Percentiles rank a stretch among this genome's conserved stretches.
These are phyloP conservation scores for Cucumis hystrix DNA, from an alignment of 306 rosid species.

Conservation along the genomic window DNA sequence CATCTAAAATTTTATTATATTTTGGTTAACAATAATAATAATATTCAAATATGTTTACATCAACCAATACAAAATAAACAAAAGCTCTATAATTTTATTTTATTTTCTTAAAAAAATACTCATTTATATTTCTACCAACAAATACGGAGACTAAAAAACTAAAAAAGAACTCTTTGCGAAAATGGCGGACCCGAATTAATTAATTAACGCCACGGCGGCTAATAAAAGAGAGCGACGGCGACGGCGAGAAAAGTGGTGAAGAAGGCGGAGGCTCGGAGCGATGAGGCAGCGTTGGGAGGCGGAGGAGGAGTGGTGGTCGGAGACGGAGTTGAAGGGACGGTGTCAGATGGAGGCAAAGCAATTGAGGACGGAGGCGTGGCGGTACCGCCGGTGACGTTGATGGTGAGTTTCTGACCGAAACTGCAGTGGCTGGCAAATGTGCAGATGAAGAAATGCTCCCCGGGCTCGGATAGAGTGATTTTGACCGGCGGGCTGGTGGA, in stretches of 20 bases:
- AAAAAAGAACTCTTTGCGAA: not conserved
- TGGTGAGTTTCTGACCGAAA: not conserved
- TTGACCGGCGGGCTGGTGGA: not conserved
- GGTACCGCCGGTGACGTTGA: not conserved
- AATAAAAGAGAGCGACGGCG: not conserved
- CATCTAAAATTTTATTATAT: too few relatives aligned
- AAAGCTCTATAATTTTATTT: not conserved
- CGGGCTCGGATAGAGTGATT: not conserved
- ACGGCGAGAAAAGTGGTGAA: not conserved
- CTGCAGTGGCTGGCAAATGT: not conserved
- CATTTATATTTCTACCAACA: not conserved
- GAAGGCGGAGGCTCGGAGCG: not conserved
- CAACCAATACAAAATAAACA: not conserved
- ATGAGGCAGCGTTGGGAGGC: not conserved
- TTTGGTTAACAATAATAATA: too few relatives aligned
- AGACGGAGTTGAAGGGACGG: not conserved
- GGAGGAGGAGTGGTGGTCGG: not conserved
- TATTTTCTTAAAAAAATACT: not conserved
- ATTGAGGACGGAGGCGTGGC: not conserved
- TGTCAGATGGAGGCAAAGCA: not conserved
- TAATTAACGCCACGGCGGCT: not conserved
- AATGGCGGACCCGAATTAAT: not conserved
- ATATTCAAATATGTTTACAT: too few relatives aligned
- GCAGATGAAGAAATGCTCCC: constrained; percentile 5
- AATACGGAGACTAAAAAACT: not conserved